A percentile compares a stretch with the other conserved stretches of the same genome.
These are phyloP conservation scores for Fomitopsis pulvina DNA, from an alignment of 768 basidiomycete species.

Conservation along the genomic window DNA sequence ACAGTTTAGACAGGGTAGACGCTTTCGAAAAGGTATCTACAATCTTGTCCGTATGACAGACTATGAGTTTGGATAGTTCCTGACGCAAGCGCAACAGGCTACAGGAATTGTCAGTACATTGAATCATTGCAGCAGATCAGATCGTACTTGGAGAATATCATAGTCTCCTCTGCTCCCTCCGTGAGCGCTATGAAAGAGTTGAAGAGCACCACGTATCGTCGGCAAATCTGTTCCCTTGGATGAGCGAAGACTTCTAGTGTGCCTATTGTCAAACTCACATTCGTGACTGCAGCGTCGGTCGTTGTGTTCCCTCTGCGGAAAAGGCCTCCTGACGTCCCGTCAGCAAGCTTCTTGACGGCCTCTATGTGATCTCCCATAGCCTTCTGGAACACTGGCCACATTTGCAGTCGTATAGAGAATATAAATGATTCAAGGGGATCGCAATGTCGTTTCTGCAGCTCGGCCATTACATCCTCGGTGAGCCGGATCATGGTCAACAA, in stretches of 20 bases:
- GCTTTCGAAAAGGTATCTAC: conserved; percentile 54
- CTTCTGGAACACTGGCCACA: conserved; percentile 95
- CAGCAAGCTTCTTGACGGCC: conserved; percentile 74
- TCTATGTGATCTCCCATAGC: conserved; percentile 81
- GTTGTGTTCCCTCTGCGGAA: conserved; percentile 55
- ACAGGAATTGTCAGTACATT: background rate
- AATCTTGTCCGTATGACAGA: conserved; percentile 63
- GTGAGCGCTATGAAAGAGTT: conserved; percentile 77
- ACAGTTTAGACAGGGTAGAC: conserved; percentile 65
- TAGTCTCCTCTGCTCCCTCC: conserved; percentile 82
- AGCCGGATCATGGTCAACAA: conserved; percentile 90
- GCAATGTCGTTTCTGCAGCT: conserved; percentile 73
- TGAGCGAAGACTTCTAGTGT: conserved; percentile 11
- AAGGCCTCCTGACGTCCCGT: conserved; percentile 56
- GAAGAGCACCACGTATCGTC: conserved; percentile 76
- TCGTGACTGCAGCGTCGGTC: conserved; percentile 60
- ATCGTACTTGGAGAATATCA: conserved; percentile 91
- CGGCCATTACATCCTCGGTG: conserved; percentile 70
- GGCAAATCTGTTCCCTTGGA: conserved; percentile 47
- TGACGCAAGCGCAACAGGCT: conserved; percentile 83
- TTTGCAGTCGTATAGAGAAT: conserved; percentile 70
- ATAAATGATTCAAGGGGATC: conserved; percentile 78
- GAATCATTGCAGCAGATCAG: too few species aligned
- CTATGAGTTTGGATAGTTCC: conserved; percentile 73
- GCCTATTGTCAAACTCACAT: conserved; percentile 5